Evolutionary conservation across 2,329 filamentous ascomycete species (phyloP).

Genomic region (Pseudocercospora pini-densiflorae): DNA sequence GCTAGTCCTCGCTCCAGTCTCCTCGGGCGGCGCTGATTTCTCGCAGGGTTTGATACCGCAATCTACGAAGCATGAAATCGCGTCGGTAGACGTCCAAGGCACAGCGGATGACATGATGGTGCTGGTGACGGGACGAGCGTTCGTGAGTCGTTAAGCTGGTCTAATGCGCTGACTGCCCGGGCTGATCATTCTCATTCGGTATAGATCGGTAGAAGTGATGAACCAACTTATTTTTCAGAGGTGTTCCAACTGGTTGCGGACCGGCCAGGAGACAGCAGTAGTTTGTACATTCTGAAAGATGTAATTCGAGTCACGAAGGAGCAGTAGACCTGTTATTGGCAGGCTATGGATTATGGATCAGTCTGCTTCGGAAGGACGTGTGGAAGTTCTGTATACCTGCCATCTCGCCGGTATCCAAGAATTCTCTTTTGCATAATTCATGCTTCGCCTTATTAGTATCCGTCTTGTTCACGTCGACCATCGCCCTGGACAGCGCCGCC

Average conservation of each 20-base stretch:
- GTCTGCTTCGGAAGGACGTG: not conserved
- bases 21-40: not conserved
- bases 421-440: too few species aligned
- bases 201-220: not conserved
- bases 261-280: not conserved
- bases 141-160: not conserved
- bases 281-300: not conserved
- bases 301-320: not conserved
- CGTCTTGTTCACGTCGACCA: slow-evolving; percentile 45
- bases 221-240: not conserved
- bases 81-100: too few species aligned
- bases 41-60: not conserved
- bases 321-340: not conserved
- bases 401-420: too few species aligned
- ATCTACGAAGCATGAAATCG: not conserved
- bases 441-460: slow-evolving; percentile 38
- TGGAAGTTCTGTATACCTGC: not conserved
- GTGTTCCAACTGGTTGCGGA: not conserved
- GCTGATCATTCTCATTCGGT: not conserved
- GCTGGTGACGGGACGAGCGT: not conserved
- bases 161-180: too few species aligned
- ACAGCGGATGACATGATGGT: not conserved
- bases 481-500: slow-evolving; percentile 32
- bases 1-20: too few species aligned
- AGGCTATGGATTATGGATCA: not conserved